Evolutionary conservation across 1,284 basidiomycete genomes (phyloP).

Genomic region (Papiliotrema laurentii): DNA sequence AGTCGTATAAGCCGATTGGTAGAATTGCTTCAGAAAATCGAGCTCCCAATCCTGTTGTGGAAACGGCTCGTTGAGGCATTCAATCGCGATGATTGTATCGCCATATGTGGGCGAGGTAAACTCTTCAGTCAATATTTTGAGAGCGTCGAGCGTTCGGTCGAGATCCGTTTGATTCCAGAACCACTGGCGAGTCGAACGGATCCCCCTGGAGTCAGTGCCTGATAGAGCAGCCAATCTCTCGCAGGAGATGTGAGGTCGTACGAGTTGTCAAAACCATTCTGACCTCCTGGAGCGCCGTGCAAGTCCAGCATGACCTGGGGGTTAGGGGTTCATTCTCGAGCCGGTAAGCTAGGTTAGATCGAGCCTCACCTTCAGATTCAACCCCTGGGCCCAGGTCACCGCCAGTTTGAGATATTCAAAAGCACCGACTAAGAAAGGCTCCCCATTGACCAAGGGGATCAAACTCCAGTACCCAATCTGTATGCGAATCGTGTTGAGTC

Average conservation of each 20-base stretch:
- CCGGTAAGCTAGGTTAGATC: background rate
- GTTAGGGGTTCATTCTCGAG: background rate
- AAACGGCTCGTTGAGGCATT: conserved; percentile 48
- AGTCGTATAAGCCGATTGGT: conserved; percentile 24
- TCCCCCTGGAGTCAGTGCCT: conserved; percentile 14
- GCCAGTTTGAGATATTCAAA: conserved; percentile 37
- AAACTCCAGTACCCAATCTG: conserved; percentile 46
- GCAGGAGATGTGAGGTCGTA: conserved; percentile 1
- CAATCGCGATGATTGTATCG: conserved; percentile 53
- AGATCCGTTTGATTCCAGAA: conserved; percentile 37
- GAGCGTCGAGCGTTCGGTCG: conserved; percentile 32
- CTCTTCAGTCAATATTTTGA: conserved; percentile 51
- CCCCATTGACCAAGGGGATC: conserved; percentile 32
- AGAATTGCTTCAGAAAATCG: conserved; percentile 26
- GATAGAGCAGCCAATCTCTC: background rate
- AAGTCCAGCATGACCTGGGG: conserved; percentile 37
- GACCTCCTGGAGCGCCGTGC: conserved; percentile 67
- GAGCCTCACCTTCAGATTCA: conserved; percentile 29
- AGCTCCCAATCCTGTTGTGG: conserved; percentile 23
- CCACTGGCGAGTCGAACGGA: conserved; percentile 28
- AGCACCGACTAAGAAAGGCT: conserved; percentile 38
- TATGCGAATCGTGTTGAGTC: conserved; percentile 44
- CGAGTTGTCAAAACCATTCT: conserved; percentile 52
- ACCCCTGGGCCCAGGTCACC: conserved; percentile 33
- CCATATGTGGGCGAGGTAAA: conserved; percentile 35